A percentile compares a stretch with the other conserved stretches of the same genome.
Evolutionary conservation across 1,284 basidiomycete species (phyloP).

Genomic region (Cutaneotrichosporon daszewskae): DNA sequence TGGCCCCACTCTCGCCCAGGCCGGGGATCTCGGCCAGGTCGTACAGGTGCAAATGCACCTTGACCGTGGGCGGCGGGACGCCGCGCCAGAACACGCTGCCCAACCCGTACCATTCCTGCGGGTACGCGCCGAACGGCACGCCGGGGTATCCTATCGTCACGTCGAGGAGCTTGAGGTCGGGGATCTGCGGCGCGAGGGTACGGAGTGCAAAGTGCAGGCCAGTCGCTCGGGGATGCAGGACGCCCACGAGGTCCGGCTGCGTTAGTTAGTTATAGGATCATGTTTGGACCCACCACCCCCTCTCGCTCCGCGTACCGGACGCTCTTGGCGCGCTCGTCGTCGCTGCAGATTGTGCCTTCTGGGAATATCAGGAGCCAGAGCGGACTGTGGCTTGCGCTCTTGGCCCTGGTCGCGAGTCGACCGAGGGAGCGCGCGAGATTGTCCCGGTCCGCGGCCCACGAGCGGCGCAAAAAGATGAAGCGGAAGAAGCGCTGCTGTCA

Average conservation of each 20-base stretch:
- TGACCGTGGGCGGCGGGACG: slow-evolving; percentile 74
- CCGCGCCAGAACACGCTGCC: slow-evolving; percentile 80
- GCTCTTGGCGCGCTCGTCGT: slow-evolving; percentile 73
- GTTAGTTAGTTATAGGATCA: background rate
- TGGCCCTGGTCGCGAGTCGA: slow-evolving; percentile 51
- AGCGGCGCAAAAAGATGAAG: slow-evolving; percentile 82
- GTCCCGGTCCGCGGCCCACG: slow-evolving; percentile 73
- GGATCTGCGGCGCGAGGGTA: slow-evolving; percentile 69
- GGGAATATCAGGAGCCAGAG: slow-evolving; percentile 83
- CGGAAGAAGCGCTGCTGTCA: slow-evolving; percentile 66
- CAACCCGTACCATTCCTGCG: slow-evolving; percentile 57
- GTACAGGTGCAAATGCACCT: slow-evolving; percentile 77
- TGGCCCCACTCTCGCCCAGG: slow-evolving; percentile 10
- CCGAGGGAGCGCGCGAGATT: slow-evolving; percentile 51
- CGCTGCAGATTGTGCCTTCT: slow-evolving; percentile 83
- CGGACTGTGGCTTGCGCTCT: slow-evolving; percentile 61
- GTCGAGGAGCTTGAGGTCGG: slow-evolving; percentile 74
- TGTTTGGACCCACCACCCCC: slow-evolving; percentile 47
- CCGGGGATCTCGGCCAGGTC: slow-evolving; percentile 26
- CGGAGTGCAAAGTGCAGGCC: slow-evolving; percentile 81
- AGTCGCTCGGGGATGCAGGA: slow-evolving; percentile 81
- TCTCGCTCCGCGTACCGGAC: slow-evolving; percentile 57
- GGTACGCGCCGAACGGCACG: slow-evolving; percentile 49
- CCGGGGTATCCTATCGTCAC: slow-evolving; percentile 87
- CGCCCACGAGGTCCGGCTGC: slow-evolving; percentile 70